Percentiles rank a stretch among this genome's conserved stretches.
These are phyloP conservation scores for Sonneratia caseolaris DNA, from an alignment of 345 rosid species.

Conservation along the genomic window DNA sequence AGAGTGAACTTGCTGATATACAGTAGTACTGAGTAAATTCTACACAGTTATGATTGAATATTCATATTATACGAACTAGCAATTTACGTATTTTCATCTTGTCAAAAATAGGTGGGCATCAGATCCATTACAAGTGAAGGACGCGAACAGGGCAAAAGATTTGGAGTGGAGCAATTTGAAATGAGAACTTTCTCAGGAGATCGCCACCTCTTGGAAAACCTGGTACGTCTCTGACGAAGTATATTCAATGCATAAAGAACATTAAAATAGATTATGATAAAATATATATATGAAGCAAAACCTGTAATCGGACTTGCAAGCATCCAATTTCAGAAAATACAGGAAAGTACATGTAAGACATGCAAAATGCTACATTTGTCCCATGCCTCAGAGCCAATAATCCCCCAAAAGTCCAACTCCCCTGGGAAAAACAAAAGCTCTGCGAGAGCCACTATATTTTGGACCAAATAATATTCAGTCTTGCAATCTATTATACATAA, in stretches of 20 bases:
- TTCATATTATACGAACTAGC: not conserved
- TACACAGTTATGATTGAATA: no score
- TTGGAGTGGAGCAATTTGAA: constrained; percentile 91
- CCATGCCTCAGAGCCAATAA: no score
- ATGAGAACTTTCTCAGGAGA: constrained; percentile 90
- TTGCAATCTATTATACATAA: not conserved
- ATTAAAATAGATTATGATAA: not conserved
- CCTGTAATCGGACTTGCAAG: not conserved
- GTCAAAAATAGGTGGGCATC: constrained; percentile 63
- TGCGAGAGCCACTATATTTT: not conserved
- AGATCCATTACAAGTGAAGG: constrained; percentile 89
- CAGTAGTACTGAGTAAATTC: no score
- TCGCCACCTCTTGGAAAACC: constrained; percentile 60
- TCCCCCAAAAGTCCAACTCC: not conserved
- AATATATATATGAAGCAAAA: not conserved
- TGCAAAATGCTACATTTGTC: not conserved
- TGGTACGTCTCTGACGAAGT: constrained; percentile 36
- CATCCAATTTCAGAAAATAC: not conserved
- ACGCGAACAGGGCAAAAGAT: constrained; percentile 81
- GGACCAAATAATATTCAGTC: not conserved
- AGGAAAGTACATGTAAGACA: not conserved
- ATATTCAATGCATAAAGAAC: not conserved
- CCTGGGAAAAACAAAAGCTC: not conserved
- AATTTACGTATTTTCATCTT: not conserved
- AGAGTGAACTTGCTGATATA: no score